Evolutionary conservation across 106 monocot genomes (phyloP).

Genomic region (Apostasia ramifera): DNA sequence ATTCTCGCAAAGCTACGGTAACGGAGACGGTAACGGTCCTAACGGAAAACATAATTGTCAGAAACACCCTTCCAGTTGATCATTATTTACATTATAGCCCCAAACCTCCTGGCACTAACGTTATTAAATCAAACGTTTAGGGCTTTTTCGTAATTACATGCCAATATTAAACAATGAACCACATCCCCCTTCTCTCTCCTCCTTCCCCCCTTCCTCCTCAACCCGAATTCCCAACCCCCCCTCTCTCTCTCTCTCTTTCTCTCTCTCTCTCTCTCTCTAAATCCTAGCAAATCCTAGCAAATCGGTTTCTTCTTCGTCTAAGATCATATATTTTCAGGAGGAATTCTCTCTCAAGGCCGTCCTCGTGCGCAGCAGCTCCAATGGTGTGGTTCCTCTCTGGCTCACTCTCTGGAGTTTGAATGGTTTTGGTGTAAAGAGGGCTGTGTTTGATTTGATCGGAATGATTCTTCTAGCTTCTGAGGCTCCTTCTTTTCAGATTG

Average conservation of each 20-base stretch:
- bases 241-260: background rate
- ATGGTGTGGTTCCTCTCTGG: slow-evolving; percentile 2
- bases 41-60: background rate
- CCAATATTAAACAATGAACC: slow-evolving; percentile 1
- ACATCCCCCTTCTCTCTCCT: background rate
- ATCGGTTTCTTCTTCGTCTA: background rate
- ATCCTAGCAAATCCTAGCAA: background rate
- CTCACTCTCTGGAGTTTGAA: background rate
- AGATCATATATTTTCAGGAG: background rate
- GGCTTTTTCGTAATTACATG: background rate
- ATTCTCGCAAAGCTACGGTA: background rate
- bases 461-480: background rate
- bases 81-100: background rate
- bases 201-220: background rate
- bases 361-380: background rate
- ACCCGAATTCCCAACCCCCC: background rate
- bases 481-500: background rate
- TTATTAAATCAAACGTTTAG: background rate
- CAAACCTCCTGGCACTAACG: background rate
- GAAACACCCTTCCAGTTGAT: background rate
- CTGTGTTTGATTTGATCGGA: background rate
- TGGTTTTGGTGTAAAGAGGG: background rate
- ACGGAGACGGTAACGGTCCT: background rate
- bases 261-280: background rate
- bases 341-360: no score